phyloP scores from a whole-genome alignment of 495 filamentous ascomycete species.

The Penicillium lagena region DNA sequence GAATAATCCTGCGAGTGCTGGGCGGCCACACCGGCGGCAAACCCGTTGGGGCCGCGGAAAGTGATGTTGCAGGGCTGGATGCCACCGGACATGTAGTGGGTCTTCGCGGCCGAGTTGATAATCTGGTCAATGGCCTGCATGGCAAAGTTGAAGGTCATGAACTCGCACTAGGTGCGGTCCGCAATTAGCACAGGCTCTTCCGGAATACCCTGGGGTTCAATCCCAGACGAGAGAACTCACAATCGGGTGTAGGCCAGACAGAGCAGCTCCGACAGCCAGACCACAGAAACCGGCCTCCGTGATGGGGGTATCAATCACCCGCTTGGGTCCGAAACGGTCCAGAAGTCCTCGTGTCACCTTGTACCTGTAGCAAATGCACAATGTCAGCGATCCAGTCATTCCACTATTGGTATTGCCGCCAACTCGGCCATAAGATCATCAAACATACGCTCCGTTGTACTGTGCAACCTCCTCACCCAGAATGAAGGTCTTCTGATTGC shows the following conservation, averaged over 20 bases:
- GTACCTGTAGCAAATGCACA: constrained; percentile 50
- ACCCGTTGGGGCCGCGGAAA: constrained; percentile 98
- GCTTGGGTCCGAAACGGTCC: constrained; percentile 94
- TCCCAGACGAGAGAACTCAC: constrained; percentile 46
- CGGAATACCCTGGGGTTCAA: not conserved
- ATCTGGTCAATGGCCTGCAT: constrained; percentile 99
- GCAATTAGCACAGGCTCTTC: not conserved
- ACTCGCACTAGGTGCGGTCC: constrained; percentile 66
- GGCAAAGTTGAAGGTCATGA: constrained; percentile 99
- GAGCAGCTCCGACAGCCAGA: constrained; percentile 87
- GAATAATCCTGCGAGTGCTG: constrained; percentile 99
- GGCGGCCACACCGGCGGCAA: constrained; percentile 89
- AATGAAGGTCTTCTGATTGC: constrained; percentile 89
- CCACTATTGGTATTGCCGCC: not conserved
- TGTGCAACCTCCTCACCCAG: constrained; percentile 97
- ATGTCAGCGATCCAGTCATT: constrained; percentile 8
- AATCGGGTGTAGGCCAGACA: constrained; percentile 89
- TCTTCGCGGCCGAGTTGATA: constrained; percentile 98
- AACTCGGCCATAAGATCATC: not conserved
- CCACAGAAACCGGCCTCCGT: constrained; percentile 93
- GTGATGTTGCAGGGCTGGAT: constrained; percentile 99
- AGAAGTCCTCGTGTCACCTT: constrained; percentile 97
- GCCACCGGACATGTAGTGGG: constrained; percentile 99
- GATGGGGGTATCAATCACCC: constrained; percentile 97
- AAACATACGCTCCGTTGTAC: constrained; percentile 87